A percentile compares a stretch with the other conserved stretches of the same genome.
Evolutionary conservation across 2,329 filamentous ascomycete genomes (phyloP).

Genomic region (Claviceps lovelessii): DNA sequence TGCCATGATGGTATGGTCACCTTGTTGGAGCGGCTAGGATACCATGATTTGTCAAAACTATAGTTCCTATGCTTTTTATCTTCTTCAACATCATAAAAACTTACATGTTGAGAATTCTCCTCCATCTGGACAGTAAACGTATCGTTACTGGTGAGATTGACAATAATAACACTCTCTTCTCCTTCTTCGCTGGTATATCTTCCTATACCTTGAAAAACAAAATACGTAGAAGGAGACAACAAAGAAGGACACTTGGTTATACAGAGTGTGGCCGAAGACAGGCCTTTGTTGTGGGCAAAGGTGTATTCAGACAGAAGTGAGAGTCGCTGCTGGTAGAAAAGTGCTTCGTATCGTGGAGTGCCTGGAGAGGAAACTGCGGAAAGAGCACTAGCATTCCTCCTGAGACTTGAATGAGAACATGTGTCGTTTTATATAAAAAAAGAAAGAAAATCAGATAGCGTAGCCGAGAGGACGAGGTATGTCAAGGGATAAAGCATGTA

Average conservation of each 20-base stretch:
- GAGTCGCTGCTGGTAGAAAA: not conserved
- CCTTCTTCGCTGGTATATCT: not conserved
- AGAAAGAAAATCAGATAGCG: not conserved
- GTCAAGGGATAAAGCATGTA: not conserved
- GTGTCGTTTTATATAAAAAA: not conserved
- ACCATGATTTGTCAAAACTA: not conserved
- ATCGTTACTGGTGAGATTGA: too few species aligned
- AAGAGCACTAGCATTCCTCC: not conserved
- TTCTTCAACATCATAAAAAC: not conserved
- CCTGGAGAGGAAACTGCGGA: not conserved
- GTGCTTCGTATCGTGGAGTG: not conserved
- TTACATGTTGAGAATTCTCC: conserved; percentile 10
- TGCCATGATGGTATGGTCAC: conserved; percentile 65
- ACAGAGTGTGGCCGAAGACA: not conserved
- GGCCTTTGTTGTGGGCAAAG: not conserved
- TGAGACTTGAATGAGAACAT: not conserved
- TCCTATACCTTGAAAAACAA: not conserved
- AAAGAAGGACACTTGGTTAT: not conserved
- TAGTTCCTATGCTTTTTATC: not conserved
- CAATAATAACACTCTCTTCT: not conserved
- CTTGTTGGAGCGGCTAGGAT: conserved; percentile 27
- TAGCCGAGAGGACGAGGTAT: not conserved
- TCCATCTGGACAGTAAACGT: conserved; percentile 5
- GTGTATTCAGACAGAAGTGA: not conserved
- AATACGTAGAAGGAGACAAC: not conserved